These are phyloP conservation scores for Kondoa malvinella DNA, from an alignment of 768 basidiomycete genomes.

Conservation along the genomic window DNA sequence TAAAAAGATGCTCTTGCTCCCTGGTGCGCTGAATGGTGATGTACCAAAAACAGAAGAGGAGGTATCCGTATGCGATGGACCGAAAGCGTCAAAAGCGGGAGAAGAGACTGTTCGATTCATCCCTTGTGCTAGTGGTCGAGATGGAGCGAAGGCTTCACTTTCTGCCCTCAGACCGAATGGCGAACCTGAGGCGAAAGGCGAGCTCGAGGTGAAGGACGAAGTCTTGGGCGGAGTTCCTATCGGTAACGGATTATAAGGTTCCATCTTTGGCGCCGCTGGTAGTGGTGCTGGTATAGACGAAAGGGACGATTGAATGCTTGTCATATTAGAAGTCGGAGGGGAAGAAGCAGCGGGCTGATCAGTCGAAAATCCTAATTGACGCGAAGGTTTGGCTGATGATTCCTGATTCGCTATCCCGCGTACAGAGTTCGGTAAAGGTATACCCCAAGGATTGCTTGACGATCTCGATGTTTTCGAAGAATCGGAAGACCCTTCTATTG, in stretches of 20 bases:
- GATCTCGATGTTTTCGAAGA: not conserved
- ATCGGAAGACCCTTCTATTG: not conserved
- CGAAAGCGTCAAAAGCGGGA: not conserved
- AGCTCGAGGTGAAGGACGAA: not conserved
- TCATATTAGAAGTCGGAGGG: not conserved
- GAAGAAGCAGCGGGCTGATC: not conserved
- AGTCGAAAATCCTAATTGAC: not conserved
- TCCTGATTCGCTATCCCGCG: not conserved
- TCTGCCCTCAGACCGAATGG: not conserved
- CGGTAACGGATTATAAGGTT: not conserved
- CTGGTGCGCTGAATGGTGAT: constrained; percentile 64
- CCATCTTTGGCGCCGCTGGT: not conserved
- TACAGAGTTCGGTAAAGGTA: not conserved
- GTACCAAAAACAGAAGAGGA: constrained; percentile 29
- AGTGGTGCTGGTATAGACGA: too few relatives aligned
- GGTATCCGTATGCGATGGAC: not conserved
- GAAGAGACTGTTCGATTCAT: not conserved
- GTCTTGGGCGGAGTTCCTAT: not conserved
- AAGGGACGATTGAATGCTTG: not conserved
- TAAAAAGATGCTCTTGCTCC: constrained; percentile 44
- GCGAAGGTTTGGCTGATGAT: not conserved
- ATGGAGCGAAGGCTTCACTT: constrained; percentile 13
- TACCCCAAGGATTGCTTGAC: not conserved
- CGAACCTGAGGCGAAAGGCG: not conserved
- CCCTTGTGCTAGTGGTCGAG: constrained; percentile 19